Evolutionary conservation across 208 protist species (phyloP), one percentile per base, ranked within the genome.

Genomic region (Leishmania major): DNA sequence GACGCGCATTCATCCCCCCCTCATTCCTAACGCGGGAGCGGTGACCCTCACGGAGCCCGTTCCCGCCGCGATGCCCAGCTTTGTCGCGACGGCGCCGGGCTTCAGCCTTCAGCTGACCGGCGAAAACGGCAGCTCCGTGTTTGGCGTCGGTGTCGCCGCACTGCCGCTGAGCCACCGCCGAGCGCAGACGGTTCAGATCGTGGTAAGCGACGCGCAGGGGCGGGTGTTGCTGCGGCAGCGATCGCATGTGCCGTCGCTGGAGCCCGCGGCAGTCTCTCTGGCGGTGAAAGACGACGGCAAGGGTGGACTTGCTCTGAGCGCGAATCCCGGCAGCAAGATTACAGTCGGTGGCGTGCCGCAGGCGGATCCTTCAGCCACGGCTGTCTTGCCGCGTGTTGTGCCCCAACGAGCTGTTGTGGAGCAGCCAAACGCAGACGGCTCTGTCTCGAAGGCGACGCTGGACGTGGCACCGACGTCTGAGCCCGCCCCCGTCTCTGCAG

Each of bases 51-150:
- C 47, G 5, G 49, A 45, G 11, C 6, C 62, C 64, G 15, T 25
- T 10, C 2, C 77, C 0, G 59, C 62, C 25, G 3, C 78, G 53
- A 40, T 75, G 78, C 78, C 78, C 10, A 73, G 37, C 35, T 96
- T 93, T 77, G 87, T 89, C 19, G 90, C 83, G 8, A 86, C 82
- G 15, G 83, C 81, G 55, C 79, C 79, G 6, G 87, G 86, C 51
- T 94, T 90, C 81, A 79, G 57, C 49, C 83, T 96, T 60, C 86
- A 94, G 82, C 82, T 96, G 19, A 85, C 82, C 57, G 88, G 84
- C 35, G 90, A 94, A 70, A 84, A 90, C 79, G 90, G 91, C 67
- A 88, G 85, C 31, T 89, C 86, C 13, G 88, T 79, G 19, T 82
- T 82, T 10, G 90, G 91, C 31, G 80, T 90, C 37, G 85, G 84